Conservation (phyloP, 176 grass and related monocot species). For the Saccharum officinarum region DNA sequence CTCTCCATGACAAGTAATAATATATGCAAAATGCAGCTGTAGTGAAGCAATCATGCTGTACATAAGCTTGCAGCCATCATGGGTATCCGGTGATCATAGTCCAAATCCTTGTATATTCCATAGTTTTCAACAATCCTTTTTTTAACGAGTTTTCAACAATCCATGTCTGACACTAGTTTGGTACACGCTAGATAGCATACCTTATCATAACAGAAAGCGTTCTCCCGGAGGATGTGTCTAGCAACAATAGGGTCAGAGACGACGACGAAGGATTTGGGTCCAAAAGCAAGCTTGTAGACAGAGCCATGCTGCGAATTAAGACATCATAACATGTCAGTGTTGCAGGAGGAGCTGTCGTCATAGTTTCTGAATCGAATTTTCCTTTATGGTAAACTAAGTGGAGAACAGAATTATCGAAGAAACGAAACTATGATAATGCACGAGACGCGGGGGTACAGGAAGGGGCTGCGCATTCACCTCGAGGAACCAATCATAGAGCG, state of each 20-base stretch:
- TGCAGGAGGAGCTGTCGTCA: background rate
- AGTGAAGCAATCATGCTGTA: background rate
- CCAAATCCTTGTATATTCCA: background rate
- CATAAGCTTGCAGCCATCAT: background rate
- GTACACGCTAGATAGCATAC: conserved; percentile 37
- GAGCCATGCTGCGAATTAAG: conserved; percentile 76
- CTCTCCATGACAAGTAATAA: background rate
- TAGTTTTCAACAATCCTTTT: background rate
- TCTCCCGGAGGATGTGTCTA: conserved; percentile 88
- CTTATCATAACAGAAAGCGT: conserved; percentile 95
- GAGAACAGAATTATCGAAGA: background rate
- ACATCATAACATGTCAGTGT: conserved; percentile 17
- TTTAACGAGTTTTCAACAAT: background rate
- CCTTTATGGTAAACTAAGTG: background rate
- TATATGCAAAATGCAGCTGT: background rate
- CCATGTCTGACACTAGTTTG: background rate
- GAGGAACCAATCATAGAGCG: conserved; percentile 93
- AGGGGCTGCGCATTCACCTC: conserved; percentile 42
- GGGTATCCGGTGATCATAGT: background rate
- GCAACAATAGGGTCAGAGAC: conserved; percentile 94
- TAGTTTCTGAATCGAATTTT: background rate
- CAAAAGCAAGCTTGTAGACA: conserved; percentile 95
- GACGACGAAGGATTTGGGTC: conserved; percentile 96
- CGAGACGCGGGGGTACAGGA: background rate
- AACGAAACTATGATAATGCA: background rate